These are phyloP conservation scores for Zasmidium citrigriseum DNA, from an alignment of 2,329 filamentous ascomycete genomes.

Conservation along the genomic window DNA sequence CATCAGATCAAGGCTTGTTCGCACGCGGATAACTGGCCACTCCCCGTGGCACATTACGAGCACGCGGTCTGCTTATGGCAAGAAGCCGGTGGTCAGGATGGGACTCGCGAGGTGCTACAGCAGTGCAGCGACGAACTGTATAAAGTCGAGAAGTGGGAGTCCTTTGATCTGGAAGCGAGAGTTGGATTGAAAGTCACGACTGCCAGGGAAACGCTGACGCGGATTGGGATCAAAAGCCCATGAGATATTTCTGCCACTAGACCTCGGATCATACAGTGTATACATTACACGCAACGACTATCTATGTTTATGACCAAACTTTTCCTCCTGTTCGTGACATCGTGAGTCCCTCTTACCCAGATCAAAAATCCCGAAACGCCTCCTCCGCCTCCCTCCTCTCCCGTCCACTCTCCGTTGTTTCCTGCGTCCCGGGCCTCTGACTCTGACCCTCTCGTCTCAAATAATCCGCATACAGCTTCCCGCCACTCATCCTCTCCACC, in stretches of 20 bases:
- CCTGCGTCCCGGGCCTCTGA: constrained; percentile 10
- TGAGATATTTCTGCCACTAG: not conserved
- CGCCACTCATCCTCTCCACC: constrained; percentile 6
- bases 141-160: constrained; percentile 69
- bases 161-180: constrained; percentile 71
- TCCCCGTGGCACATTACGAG: constrained; percentile 81
- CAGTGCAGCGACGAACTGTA: constrained; percentile 67
- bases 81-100: constrained; percentile 52
- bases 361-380: constrained; percentile 32
- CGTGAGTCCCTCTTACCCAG: not conserved
- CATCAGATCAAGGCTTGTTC: constrained; percentile 49
- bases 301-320: not conserved
- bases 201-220: constrained; percentile 62
- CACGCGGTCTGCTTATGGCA: constrained; percentile 80
- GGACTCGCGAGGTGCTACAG: constrained; percentile 50
- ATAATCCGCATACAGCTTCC: constrained; percentile 40
- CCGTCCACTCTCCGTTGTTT: constrained; percentile 10
- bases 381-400: constrained; percentile 26
- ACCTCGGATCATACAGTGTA: no score
- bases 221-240: constrained; percentile 26
- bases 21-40: constrained; percentile 68
- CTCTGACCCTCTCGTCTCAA: constrained; percentile 32
- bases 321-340: not conserved
- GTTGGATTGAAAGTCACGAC: constrained; percentile 72
- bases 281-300: not conserved